Base-by-base conservation (phyloP, 352 stramenopile species). In the Pythium oligandrum region DNA sequence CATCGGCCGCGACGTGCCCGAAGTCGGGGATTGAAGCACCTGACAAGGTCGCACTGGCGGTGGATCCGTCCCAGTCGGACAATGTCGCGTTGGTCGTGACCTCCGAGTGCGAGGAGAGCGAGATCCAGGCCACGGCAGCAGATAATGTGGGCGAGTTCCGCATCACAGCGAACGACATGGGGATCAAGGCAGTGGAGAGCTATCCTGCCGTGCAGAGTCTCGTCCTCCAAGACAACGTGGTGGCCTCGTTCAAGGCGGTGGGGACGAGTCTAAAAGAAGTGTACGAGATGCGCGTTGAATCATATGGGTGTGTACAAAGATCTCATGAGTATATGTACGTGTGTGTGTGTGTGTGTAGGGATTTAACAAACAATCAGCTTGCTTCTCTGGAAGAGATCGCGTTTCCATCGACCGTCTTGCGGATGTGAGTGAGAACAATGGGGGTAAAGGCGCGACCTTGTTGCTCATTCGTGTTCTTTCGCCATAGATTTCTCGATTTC, bases 261-360 rank as follows among this genome's bases (percentile, higher is more conserved):
- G 61, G 55, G 12, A 69, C 61, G 4, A 74, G 44, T 1, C 57
- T 79, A 49, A 73, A 59, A 37, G 62, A 78, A 63, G 35, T 84
- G 73, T 79, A 63, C 40, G 69, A 62, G 9, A n/a, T 44, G 17
- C 17, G 17, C 17, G 17, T 26, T 26, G 17, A 26, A 26, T 26
- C 17, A 26, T 26, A 26, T 26, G 17, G 17, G 17, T 26, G 17
- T 26, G 17, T 26, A 26, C 17, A 26, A 26, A 26, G 17, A 26
- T 26, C 17, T 26, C 17, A 26, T 26, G 17, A 26, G 17, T 26
- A 26, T 26, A 26, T 26, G 17, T 26, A 26, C 38, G 7, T 42
- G 38, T 42, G 7, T 42, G 38, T 42, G 38, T 42, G 38, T 42
- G 38, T 42, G 0, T 42, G 12, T 12, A 42, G 12, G 7, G 38